A percentile compares a stretch with the other conserved stretches of the same genome.
phyloP scores from a whole-genome alignment of 257 asterid species.

The Ballota nigra region DNA sequence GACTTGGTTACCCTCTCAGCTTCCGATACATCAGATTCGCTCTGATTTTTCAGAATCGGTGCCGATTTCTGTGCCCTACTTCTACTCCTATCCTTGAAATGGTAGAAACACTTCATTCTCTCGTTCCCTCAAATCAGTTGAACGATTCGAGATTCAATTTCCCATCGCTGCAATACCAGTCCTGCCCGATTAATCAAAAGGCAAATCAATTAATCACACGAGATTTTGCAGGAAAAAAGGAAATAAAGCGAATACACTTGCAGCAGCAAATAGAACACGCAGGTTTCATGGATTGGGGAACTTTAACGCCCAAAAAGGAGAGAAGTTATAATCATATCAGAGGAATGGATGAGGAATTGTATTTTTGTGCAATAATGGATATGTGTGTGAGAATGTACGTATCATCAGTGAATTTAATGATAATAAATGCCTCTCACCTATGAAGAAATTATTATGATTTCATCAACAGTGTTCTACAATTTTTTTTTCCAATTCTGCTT shows the following conservation, averaged over 20 bases:
- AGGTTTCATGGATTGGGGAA: background rate
- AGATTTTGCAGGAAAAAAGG: background rate
- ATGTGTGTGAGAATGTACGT: no score
- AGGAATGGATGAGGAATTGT: background rate
- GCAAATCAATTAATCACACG: background rate
- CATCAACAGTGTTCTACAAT: background rate
- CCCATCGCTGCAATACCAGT: conserved; percentile 2
- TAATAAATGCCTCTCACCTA: conserved; percentile 19
- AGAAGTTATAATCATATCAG: background rate
- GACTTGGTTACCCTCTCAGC: conserved; percentile 49
- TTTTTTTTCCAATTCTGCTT: background rate
- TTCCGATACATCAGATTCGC: conserved; percentile 40
- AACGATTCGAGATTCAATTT: conserved; percentile 36
- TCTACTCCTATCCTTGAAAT: conserved; percentile 56
- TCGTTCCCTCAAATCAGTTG: background rate
- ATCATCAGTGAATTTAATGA: conserved; percentile 21
- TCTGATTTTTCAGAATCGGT: conserved; percentile 45
- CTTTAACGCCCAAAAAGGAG: background rate
- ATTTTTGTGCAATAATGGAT: background rate
- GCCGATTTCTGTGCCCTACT: conserved; percentile 64
- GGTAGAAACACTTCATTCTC: conserved; percentile 61
- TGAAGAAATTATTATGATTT: background rate
- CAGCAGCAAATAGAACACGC: background rate
- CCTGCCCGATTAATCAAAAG: conserved; percentile 14
- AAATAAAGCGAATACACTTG: background rate